These are phyloP conservation scores for Lachnum nothofagi DNA, from an alignment of 2,329 filamentous ascomycete genomes.

Conservation along the genomic window DNA sequence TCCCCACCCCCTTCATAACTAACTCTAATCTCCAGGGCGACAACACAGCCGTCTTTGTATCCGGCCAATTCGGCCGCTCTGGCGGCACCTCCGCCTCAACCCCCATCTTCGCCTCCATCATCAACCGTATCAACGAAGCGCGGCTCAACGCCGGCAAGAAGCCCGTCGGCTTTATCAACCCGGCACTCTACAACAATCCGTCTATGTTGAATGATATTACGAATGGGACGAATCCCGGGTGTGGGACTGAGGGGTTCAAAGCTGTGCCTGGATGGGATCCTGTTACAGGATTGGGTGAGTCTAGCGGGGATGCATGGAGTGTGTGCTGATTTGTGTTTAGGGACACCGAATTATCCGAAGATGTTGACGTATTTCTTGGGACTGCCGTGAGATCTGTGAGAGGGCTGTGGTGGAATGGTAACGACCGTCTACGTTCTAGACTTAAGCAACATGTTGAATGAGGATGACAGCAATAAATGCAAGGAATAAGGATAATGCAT, in stretches of 20 bases:
- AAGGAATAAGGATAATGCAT: no score
- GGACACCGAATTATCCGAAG: conserved; percentile 26
- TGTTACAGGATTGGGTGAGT: conserved; percentile 20
- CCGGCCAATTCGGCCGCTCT: neutral
- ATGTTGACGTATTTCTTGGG: conserved; percentile 24
- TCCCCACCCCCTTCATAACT: neutral
- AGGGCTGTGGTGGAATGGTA: no score
- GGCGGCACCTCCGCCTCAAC: neutral
- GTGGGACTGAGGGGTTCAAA: conserved; percentile 22
- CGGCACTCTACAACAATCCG: conserved; percentile 48
- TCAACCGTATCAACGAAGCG: conserved; percentile 1
- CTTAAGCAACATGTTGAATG: no score
- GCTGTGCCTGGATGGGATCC: conserved; percentile 25
- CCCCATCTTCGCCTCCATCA: conserved; percentile 1
- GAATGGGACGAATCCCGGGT: conserved; percentile 33
- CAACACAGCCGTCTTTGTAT: neutral
- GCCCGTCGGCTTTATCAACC: conserved; percentile 27
- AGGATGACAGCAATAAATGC: no score
- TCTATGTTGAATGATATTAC: conserved; percentile 43
- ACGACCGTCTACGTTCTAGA: no score
- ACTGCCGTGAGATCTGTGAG: conserved; percentile 14
- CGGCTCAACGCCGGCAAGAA: neutral
- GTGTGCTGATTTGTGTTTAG: neutral
- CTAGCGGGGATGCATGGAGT: neutral
- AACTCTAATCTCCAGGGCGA: neutral